These are phyloP conservation scores for Stipa capillata DNA, from an alignment of 176 grass and related monocot species.

Conservation along the genomic window DNA sequence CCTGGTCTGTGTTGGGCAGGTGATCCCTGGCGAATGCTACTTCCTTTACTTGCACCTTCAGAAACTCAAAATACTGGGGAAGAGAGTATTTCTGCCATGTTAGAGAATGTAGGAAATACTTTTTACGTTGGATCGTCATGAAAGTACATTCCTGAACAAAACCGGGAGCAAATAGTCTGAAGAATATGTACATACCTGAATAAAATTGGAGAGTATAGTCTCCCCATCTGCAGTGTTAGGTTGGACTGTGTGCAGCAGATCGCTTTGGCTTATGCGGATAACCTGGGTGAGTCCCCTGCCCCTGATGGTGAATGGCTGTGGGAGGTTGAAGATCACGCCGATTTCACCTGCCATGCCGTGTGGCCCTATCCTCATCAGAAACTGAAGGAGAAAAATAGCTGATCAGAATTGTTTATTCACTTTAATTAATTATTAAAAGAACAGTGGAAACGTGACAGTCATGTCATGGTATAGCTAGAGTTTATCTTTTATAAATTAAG, in stretches of 20 bases:
- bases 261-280: slow-evolving; percentile 25
- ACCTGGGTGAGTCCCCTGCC: slow-evolving; percentile 35
- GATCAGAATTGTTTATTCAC: too few relatives aligned
- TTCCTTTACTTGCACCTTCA: background rate
- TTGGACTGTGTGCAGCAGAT: slow-evolving; percentile 22
- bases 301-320: slow-evolving; percentile 52
- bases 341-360: slow-evolving; percentile 49
- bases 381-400: background rate
- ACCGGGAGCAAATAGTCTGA: background rate
- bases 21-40: background rate
- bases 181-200: slow-evolving; percentile 6
- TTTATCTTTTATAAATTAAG: too few relatives aligned
- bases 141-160: background rate
- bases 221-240: slow-evolving; percentile 24
- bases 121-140: background rate
- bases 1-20: background rate
- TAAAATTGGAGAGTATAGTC: slow-evolving; percentile 2
- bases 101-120: background rate
- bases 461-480: too few relatives aligned
- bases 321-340: slow-evolving; percentile 41
- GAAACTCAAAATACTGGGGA: background rate
- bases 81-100: background rate
- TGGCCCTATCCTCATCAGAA: slow-evolving; percentile 19
- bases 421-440: too few relatives aligned
- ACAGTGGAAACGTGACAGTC: too few relatives aligned